These are phyloP conservation scores for Cajanus cajan DNA, from an alignment of 306 rosid genomes.

Conservation along the genomic window DNA sequence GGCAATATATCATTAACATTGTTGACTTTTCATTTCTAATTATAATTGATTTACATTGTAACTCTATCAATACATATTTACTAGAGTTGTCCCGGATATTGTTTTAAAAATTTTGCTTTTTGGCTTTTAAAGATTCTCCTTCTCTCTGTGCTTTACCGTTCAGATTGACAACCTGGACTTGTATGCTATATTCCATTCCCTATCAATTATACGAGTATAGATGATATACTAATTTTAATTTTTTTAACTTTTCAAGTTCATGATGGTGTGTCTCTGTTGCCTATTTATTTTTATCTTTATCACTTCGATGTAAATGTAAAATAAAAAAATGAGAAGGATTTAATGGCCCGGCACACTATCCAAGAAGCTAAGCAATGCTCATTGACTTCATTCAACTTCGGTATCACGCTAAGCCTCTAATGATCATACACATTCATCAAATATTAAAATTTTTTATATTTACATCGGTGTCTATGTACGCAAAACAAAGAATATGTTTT, in stretches of 20 bases:
- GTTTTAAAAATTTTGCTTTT: neutral
- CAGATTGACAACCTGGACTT: neutral
- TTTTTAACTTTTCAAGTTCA: neutral
- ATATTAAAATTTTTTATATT: neutral
- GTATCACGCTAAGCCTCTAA: neutral
- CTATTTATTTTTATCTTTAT: neutral
- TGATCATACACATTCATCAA: neutral
- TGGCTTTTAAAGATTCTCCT: neutral
- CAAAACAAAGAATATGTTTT: neutral
- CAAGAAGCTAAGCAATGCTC: neutral
- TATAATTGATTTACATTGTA: no score
- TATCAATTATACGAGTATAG: neutral
- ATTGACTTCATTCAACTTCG: slow-evolving; percentile 4
- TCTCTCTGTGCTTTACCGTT: neutral
- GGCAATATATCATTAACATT: no score
- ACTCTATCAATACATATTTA: no score
- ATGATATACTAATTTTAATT: neutral
- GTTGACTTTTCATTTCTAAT: no score
- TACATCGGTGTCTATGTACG: neutral
- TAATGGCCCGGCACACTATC: neutral
- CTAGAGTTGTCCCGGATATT: no score
- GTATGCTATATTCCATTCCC: neutral
- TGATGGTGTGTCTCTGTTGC: neutral
- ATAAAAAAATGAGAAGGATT: neutral
- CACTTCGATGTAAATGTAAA: neutral